Percentiles rank a stretch among this genome's conserved stretches.
phyloP scores from a whole-genome alignment of 176 grass and related monocot genomes.

The Microstegium vimineum region DNA sequence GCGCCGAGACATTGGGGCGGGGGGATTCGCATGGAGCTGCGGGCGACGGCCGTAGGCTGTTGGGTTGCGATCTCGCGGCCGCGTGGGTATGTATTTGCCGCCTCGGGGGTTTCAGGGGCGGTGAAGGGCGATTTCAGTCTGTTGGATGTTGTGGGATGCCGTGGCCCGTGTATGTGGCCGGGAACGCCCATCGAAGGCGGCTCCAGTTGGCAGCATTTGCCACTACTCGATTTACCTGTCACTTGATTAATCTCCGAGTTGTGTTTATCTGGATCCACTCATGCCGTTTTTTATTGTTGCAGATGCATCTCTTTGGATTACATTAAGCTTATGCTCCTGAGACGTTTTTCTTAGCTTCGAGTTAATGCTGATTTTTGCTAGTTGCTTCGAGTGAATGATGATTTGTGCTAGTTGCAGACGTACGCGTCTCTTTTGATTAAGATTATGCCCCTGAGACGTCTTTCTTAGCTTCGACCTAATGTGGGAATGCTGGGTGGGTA shows the following conservation, averaged over 20 bases:
- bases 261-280: neutral
- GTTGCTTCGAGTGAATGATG: too few relatives aligned
- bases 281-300: neutral
- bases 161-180: neutral
- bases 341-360: neutral
- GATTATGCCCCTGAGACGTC: too few relatives aligned
- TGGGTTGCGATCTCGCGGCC: neutral
- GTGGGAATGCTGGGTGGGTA: too few relatives aligned
- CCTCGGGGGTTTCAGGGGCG: neutral
- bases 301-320: neutral
- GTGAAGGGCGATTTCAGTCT: neutral
- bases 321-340: neutral
- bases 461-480: too few relatives aligned
- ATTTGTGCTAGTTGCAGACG: too few relatives aligned
- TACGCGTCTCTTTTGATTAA: too few relatives aligned
- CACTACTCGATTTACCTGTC: neutral
- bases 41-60: too few relatives aligned
- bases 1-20: neutral
- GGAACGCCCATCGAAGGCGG: neutral
- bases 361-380: too few relatives aligned
- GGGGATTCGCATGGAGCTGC: neutral
- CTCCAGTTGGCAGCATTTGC: neutral
- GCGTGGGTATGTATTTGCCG: neutral
- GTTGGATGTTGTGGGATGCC: too few relatives aligned
- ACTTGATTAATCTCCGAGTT: neutral